Conservation (phyloP, 1,284 basidiomycete genomes). For the Abortiporus biennis region DNA sequence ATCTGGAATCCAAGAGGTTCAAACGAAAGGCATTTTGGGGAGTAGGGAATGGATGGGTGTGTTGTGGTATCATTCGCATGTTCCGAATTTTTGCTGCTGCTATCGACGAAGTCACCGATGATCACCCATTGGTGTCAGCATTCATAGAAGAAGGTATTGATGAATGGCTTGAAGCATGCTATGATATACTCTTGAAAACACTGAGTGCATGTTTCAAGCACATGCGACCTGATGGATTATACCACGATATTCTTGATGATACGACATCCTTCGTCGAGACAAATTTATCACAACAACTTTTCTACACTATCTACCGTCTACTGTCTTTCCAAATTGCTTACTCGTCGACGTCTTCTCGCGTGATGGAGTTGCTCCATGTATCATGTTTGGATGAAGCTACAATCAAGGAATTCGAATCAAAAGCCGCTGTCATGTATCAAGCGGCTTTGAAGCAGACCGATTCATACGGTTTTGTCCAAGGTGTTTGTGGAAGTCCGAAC, state of each 20-base stretch:
- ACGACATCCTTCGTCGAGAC: conserved; percentile 18
- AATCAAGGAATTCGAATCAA: conserved; percentile 10
- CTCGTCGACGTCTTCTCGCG: not conserved
- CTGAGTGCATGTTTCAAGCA: conserved; percentile 14
- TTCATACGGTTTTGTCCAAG: conserved; percentile 18
- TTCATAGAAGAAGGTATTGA: conserved; percentile 3
- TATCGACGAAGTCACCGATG: not conserved
- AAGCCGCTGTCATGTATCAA: conserved; percentile 13
- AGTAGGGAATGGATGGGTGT: conserved; percentile 24
- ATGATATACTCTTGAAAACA: conserved; percentile 14
- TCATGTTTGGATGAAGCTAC: too few relatives aligned
- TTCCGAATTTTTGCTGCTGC: conserved; percentile 9
- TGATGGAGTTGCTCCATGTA: not conserved
- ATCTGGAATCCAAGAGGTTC: conserved; percentile 12
- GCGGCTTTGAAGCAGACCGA: conserved; percentile 18
- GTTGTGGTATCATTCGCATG: conserved; percentile 19
- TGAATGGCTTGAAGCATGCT: conserved; percentile 6
- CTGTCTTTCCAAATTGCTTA: conserved; percentile 12
- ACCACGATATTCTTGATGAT: conserved; percentile 21
- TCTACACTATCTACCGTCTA: conserved; percentile 20
- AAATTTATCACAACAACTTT: conserved; percentile 20
- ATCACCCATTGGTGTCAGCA: not conserved
- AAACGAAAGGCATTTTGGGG: conserved; percentile 19
- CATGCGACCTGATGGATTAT: conserved; percentile 16
- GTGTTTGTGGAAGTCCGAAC: conserved; percentile 20